Evolutionary conservation across 2,329 filamentous ascomycete genomes (phyloP), one percentile per base, ranked within the genome.

Genomic region (Penicillium concentricum): DNA sequence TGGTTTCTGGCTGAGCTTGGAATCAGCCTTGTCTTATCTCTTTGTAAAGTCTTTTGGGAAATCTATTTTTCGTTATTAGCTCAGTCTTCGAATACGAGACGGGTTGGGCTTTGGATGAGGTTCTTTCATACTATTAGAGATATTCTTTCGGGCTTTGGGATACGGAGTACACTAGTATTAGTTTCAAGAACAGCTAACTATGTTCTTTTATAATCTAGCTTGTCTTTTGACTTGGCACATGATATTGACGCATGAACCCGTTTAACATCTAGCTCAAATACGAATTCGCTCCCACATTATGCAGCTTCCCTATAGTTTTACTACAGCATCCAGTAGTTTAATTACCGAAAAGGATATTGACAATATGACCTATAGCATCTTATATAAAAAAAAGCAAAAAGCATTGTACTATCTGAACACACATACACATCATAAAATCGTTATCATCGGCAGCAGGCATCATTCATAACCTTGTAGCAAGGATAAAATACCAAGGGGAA

Each of bases 351-450:
- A 15, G n/a, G 6, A 16, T 10, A 20, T 45, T 46, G 4, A 6
- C 16, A 12, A 16, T 16, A 16, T 22, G 18, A 32, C 28, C 13
- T 35, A 20, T 38, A 3, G 1, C 22, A 52, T 30, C 6, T 26
- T 26, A 3, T 26, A 3, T n/a, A 15, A 15, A 30, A 24, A 34
- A 28, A 42, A 35, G 24, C 34, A 47, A 44, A 41, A 53, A 18
- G 10, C 13, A 60, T 55, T 57, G 50, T 48, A 44, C 37, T 60
- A 54, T 54, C 35, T 18, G 41, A 50, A 51, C 47, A 38, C 30
- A 54, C 54, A 30, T 56, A 46, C 24, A 46, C 44, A 47, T 61
- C 58, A 48, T 62, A 47, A 60, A 59, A 18, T 62, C 60, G 53
- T 62, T 46, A 62, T 62, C 50, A 54, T 62, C 35, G 22, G 50